Evolutionary conservation across 768 basidiomycete genomes (phyloP).

Genomic region (Amylocystis lapponica): DNA sequence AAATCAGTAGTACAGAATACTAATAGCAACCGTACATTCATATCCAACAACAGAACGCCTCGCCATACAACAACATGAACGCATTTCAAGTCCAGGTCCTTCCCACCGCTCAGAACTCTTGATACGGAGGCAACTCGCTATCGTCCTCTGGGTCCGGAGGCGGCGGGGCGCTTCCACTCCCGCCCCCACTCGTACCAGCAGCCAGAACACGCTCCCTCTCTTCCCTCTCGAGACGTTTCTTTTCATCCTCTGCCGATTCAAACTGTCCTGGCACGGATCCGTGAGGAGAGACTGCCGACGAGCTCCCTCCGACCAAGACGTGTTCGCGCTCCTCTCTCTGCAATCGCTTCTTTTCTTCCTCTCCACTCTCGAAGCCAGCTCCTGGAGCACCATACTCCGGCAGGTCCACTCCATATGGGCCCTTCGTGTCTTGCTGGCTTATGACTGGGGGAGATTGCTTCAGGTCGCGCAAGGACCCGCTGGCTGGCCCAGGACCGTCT

Average conservation of each 20-base stretch:
- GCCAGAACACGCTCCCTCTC: slow-evolving; percentile 44
- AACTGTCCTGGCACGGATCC: slow-evolving; percentile 10
- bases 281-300: not conserved
- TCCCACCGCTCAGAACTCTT: slow-evolving; percentile 36
- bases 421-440: not conserved
- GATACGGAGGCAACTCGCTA: slow-evolving; percentile 39
- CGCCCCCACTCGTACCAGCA: slow-evolving; percentile 10
- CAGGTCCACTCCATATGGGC: slow-evolving; percentile 6
- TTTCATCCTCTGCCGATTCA: slow-evolving; percentile 62
- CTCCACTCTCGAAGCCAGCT: slow-evolving; percentile 36
- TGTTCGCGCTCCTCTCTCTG: slow-evolving; percentile 43
- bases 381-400: slow-evolving; percentile 6
- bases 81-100: too few relatives aligned
- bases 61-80: too few relatives aligned
- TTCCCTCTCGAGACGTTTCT: slow-evolving; percentile 50
- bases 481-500: slow-evolving; percentile 58
- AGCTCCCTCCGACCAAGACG: slow-evolving; percentile 22
- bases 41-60: too few relatives aligned
- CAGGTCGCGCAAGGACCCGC: slow-evolving; percentile 56
- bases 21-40: too few relatives aligned
- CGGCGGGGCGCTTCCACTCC: slow-evolving; percentile 15
- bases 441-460: slow-evolving; percentile 16
- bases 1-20: too few relatives aligned
- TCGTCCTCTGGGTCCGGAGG: slow-evolving; percentile 26
- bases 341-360: slow-evolving; percentile 61